Percentiles rank a stretch among this genome's conserved stretches.
Conservation (phyloP, 2,329 filamentous ascomycete species). For the Verticillium nonalfalfae region DNA sequence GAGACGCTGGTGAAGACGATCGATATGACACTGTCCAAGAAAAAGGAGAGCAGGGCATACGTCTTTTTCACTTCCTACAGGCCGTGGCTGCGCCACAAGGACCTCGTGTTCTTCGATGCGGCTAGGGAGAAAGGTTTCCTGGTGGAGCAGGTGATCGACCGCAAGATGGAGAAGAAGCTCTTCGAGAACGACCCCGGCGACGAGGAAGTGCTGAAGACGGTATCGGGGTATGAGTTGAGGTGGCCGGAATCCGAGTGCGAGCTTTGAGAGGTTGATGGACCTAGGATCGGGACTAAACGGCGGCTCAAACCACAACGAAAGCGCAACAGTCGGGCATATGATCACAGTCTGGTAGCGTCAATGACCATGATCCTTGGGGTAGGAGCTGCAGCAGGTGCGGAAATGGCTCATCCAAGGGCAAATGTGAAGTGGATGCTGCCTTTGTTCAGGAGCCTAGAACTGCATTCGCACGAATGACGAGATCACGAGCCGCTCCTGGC, state of each 20-base stretch:
- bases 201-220: conserved; percentile 72
- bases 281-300: neutral
- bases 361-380: neutral
- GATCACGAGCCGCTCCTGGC: neutral
- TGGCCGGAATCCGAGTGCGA: conserved; percentile 46
- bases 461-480: neutral
- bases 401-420: neutral
- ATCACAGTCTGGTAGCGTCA: neutral
- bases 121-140: conserved; percentile 63
- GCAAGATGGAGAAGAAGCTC: conserved; percentile 77
- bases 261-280: conserved; percentile 4
- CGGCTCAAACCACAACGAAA: neutral
- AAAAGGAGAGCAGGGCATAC: conserved; percentile 55
- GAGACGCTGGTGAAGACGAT: conserved; percentile 69
- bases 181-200: conserved; percentile 88
- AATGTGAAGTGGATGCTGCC: neutral
- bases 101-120: conserved; percentile 79
- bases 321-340: neutral
- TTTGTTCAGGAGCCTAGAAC: neutral
- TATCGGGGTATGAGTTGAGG: conserved; percentile 68
- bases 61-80: conserved; percentile 95
- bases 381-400: neutral
- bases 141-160: conserved; percentile 76
- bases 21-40: conserved; percentile 54
- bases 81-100: conserved; percentile 81